These are phyloP conservation scores for Leishmania gerbilli DNA, from an alignment of 208 protist species.

Conservation along the genomic window DNA sequence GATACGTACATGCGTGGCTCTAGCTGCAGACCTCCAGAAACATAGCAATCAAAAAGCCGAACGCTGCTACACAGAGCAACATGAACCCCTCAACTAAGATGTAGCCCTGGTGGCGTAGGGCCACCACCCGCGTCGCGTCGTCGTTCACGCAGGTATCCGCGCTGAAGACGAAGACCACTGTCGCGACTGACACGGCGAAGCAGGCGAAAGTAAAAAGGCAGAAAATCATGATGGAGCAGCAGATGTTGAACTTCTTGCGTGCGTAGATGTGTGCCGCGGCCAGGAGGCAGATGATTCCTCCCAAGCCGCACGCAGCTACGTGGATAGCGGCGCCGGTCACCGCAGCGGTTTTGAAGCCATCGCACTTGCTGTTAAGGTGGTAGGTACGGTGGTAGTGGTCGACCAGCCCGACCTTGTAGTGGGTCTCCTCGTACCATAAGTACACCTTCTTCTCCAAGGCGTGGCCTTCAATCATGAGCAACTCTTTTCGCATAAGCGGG, in stretches of 20 bases:
- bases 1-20: background rate
- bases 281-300: conserved; percentile 7
- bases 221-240: conserved; percentile 30
- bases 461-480: background rate
- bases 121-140: background rate
- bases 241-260: conserved; percentile 18
- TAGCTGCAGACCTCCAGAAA: conserved; percentile 29
- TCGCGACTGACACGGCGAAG: conserved; percentile 17
- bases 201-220: conserved; percentile 16
- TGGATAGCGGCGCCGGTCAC: conserved; percentile 13
- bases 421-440: conserved; percentile 27
- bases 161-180: conserved; percentile 9
- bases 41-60: conserved; percentile 35
- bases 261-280: conserved; percentile 22
- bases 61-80: conserved; percentile 25
- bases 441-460: conserved; percentile 8
- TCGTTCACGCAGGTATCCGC: conserved; percentile 15
- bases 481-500: conserved; percentile 17
- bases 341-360: background rate
- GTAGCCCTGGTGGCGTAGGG: conserved; percentile 17
- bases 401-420: background rate
- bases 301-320: conserved; percentile 20
- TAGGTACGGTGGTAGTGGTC: conserved; percentile 15
- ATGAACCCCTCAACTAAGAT: conserved; percentile 43
- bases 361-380: conserved; percentile 4